These are phyloP conservation scores for Boletus bicolor DNA, from an alignment of 768 basidiomycete species.

Conservation along the genomic window DNA sequence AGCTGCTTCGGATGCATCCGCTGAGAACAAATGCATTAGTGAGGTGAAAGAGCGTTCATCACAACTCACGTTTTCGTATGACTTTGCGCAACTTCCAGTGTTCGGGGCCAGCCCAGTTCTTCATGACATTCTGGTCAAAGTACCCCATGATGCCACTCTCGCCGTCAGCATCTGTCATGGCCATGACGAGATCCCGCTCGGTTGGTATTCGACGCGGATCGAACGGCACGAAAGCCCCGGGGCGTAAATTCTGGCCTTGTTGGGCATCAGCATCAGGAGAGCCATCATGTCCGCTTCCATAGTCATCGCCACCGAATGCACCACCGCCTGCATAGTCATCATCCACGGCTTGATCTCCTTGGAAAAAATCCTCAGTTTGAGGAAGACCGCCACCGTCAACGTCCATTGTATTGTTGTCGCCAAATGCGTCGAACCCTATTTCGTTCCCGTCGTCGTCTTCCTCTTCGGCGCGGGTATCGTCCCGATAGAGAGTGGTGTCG, in stretches of 20 bases:
- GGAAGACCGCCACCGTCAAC: slow-evolving; percentile 38
- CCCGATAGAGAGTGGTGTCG: slow-evolving; percentile 57
- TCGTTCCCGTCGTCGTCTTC: slow-evolving; percentile 34
- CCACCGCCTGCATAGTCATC: slow-evolving; percentile 43
- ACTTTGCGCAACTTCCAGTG: slow-evolving; percentile 93
- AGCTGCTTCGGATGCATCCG: slow-evolving; percentile 49
- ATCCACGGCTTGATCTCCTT: slow-evolving; percentile 53
- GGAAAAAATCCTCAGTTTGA: slow-evolving; percentile 64
- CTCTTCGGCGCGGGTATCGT: slow-evolving; percentile 43
- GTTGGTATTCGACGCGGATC: slow-evolving; percentile 79
- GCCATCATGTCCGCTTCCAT: slow-evolving; percentile 37
- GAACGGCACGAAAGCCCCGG: slow-evolving; percentile 67
- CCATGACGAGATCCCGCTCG: slow-evolving; percentile 80
- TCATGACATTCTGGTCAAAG: slow-evolving; percentile 81
- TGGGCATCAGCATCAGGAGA: slow-evolving; percentile 45
- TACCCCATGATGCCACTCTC: slow-evolving; percentile 71
- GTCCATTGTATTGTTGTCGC: slow-evolving; percentile 33
- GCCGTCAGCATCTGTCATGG: slow-evolving; percentile 70
- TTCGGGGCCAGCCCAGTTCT: slow-evolving; percentile 98
- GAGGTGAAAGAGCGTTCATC: background rate
- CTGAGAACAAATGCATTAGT: slow-evolving; percentile 22
- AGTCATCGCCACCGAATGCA: slow-evolving; percentile 43
- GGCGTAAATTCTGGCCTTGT: slow-evolving; percentile 35
- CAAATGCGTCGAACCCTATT: slow-evolving; percentile 21
- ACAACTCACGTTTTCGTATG: slow-evolving; percentile 66